Evolutionary conservation across 2,329 filamentous ascomycete genomes (phyloP).

Genomic region (Knoxdaviesia proteae): DNA sequence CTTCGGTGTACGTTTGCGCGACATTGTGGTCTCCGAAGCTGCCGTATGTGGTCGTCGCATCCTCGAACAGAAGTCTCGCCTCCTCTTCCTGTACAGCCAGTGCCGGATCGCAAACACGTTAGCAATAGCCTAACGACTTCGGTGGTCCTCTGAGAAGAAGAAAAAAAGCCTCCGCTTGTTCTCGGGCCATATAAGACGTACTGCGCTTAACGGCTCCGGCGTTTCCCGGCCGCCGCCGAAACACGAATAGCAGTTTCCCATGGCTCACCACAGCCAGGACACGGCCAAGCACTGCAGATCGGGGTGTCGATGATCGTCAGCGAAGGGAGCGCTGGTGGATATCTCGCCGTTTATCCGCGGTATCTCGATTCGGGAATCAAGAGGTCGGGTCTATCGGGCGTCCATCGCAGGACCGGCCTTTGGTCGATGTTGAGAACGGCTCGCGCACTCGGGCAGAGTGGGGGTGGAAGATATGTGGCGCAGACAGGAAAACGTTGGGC

Average conservation of each 20-base stretch:
- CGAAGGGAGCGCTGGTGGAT: too few relatives aligned
- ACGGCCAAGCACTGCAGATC: too few relatives aligned
- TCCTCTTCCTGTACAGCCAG: conserved; percentile 27
- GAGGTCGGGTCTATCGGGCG: too few relatives aligned
- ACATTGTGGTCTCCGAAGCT: conserved; percentile 37
- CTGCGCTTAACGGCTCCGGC: conserved; percentile 35
- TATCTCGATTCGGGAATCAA: too few relatives aligned
- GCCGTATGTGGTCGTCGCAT: conserved; percentile 36
- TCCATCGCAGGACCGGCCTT: too few relatives aligned
- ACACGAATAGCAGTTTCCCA: conserved; percentile 43
- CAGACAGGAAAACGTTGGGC: too few relatives aligned
- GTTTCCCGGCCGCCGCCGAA: conserved; percentile 25
- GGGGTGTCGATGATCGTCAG: too few relatives aligned
- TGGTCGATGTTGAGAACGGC: too few relatives aligned
- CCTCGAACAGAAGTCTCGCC: conserved; percentile 37
- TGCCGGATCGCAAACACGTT: conserved; percentile 3
- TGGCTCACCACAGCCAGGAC: conserved; percentile 9
- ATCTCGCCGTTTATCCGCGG: too few relatives aligned
- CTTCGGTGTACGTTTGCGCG: conserved; percentile 33
- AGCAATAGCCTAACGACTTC: not conserved
- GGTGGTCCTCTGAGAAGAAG: not conserved
- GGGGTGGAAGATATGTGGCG: too few relatives aligned
- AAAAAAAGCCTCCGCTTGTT: not conserved
- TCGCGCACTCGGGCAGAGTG: too few relatives aligned
- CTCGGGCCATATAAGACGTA: not conserved